These are phyloP conservation scores for Kurtzmaniella quercitrusa DNA, from an alignment of 1,139 yeast genomes.

Conservation along the genomic window DNA sequence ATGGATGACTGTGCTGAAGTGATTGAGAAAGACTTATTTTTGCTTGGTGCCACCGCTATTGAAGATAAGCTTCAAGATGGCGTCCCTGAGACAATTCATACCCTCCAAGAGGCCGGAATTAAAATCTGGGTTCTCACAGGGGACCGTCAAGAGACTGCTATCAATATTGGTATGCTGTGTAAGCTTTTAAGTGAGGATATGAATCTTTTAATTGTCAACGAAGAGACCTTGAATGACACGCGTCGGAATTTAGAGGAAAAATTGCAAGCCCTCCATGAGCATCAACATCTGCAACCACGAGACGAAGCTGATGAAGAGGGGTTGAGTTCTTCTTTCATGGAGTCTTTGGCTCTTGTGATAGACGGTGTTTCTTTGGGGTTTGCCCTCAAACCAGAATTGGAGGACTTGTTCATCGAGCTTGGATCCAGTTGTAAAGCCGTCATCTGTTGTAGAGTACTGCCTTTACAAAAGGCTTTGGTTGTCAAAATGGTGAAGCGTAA, in stretches of 20 bases:
- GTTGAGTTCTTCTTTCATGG: conserved; percentile 39
- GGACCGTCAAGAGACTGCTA: conserved; percentile 98
- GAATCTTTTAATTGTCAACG: conserved; percentile 88
- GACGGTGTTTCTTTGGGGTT: conserved; percentile 88
- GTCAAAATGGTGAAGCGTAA: conserved; percentile 75
- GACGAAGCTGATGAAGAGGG: conserved; percentile 48
- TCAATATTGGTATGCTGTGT: conserved; percentile 98
- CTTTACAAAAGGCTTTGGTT: conserved; percentile 94
- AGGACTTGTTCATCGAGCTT: conserved; percentile 70
- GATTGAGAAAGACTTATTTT: conserved; percentile 73
- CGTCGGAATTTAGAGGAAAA: conserved; percentile 68
- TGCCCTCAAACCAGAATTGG: conserved; percentile 81
- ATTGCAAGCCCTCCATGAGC: conserved; percentile 67
- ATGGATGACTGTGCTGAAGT: conserved; percentile 69
- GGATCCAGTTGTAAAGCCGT: conserved; percentile 93
- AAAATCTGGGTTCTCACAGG: conserved; percentile 98
- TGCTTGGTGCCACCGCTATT: conserved; percentile 96
- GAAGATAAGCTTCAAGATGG: conserved; percentile 98
- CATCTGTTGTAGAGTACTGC: conserved; percentile 91
- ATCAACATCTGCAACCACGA: conserved; percentile 35
- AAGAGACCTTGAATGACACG: conserved; percentile 74
- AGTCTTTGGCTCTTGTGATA: conserved; percentile 77
- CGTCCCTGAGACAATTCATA: conserved; percentile 94
- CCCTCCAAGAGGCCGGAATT: conserved; percentile 93
- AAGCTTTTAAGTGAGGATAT: conserved; percentile 90